Percentiles rank a stretch among this genome's conserved stretches.
Evolutionary conservation across 257 asterid species (phyloP).

Genomic region (Petrea volubilis): DNA sequence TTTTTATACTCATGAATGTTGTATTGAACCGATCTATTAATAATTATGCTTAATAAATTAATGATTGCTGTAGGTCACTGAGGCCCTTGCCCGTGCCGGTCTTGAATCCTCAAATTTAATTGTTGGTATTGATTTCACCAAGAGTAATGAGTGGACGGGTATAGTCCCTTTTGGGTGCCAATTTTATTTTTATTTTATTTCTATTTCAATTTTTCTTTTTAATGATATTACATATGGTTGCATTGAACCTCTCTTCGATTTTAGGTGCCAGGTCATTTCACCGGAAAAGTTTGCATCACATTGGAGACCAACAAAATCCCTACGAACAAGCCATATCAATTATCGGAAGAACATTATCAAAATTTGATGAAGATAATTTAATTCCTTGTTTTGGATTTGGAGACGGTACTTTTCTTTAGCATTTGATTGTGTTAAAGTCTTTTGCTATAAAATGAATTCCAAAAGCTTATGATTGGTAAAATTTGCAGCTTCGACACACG

Average conservation of each 20-base stretch:
- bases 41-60: neutral
- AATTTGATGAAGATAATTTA: conserved; percentile 88
- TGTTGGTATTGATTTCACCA: conserved; percentile 95
- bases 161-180: conserved; percentile 3
- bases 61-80: conserved; percentile 60
- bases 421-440: neutral
- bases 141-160: conserved; percentile 99
- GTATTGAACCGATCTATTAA: conserved; percentile 5
- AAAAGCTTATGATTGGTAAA: conserved; percentile 23
- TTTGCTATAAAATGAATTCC: conserved; percentile 6
- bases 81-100: conserved; percentile 94
- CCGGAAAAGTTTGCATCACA: conserved; percentile 85
- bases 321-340: conserved; percentile 96
- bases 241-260: conserved; percentile 11
- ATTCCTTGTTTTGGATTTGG: conserved; percentile 96
- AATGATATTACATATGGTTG: conserved; percentile 1
- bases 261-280: conserved; percentile 86
- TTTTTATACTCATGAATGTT: neutral
- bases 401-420: conserved; percentile 58
- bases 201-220: no score
- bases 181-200: no score
- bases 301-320: conserved; percentile 77
- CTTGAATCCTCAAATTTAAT: conserved; percentile 92
- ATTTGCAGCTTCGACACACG: conserved; percentile 94
- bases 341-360: conserved; percentile 87